Evolutionary conservation across 768 basidiomycete genomes (phyloP).

Genomic region (Tricholomella constricta): DNA sequence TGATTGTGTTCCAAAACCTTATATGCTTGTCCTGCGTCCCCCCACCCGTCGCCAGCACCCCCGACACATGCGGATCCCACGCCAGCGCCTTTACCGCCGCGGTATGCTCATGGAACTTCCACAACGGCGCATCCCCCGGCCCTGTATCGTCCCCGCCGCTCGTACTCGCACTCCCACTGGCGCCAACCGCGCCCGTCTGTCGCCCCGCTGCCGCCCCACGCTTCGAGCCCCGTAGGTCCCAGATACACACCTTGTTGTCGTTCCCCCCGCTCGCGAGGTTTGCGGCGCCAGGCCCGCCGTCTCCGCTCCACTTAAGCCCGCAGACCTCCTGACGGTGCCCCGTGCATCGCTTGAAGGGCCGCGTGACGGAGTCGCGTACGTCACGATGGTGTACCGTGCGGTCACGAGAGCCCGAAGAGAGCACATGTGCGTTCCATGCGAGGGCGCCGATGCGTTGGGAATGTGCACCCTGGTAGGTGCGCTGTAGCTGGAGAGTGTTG

Average conservation of each 20-base stretch:
- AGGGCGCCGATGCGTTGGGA: constrained; percentile 88
- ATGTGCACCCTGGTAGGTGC: constrained; percentile 87
- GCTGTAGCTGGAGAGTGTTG: constrained; percentile 65
- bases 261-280: constrained; percentile 93
- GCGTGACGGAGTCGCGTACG: constrained; percentile 66
- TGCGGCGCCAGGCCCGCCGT: constrained; percentile 41
- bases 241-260: constrained; percentile 98
- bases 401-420: constrained; percentile 92
- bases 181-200: constrained; percentile 19
- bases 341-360: constrained; percentile 70
- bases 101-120: constrained; percentile 95
- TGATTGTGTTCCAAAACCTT: constrained; percentile 93
- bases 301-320: constrained; percentile 87
- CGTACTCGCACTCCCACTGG: not conserved
- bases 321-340: constrained; percentile 95
- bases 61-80: constrained; percentile 95
- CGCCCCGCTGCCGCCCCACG: constrained; percentile 27
- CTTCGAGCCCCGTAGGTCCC: constrained; percentile 73
- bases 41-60: constrained; percentile 91
- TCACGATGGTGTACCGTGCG: constrained; percentile 91
- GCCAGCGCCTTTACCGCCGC: constrained; percentile 98
- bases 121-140: constrained; percentile 67
- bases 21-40: constrained; percentile 99
- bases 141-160: constrained; percentile 27
- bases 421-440: constrained; percentile 88